Conservation (phyloP, 805 yeast genomes). For the Tetrapisispora pingtungensis region DNA sequence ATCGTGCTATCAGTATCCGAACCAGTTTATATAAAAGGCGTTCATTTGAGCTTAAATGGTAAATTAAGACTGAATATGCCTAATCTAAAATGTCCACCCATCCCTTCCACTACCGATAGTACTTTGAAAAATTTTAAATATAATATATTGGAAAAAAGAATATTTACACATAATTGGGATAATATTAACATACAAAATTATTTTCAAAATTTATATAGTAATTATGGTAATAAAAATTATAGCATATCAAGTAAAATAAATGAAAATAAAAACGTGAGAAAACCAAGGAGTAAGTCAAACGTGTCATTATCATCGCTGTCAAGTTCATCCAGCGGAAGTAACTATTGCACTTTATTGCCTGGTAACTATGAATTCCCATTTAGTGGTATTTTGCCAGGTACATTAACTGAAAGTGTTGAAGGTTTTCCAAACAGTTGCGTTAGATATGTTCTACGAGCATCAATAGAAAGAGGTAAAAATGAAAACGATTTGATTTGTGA, state of each 20-base stretch:
- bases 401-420: slow-evolving; percentile 77
- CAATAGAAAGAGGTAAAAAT: slow-evolving; percentile 74
- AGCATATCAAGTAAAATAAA: slow-evolving; percentile 8
- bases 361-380: slow-evolving; percentile 93
- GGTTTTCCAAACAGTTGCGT: slow-evolving; percentile 76
- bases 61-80: slow-evolving; percentile 44
- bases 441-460: slow-evolving; percentile 64
- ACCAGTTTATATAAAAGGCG: slow-evolving; percentile 55
- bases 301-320: slow-evolving; percentile 26
- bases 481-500: slow-evolving; percentile 53
- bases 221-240: slow-evolving; percentile 13
- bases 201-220: slow-evolving; percentile 24
- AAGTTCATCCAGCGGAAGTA: slow-evolving; percentile 11
- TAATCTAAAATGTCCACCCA: slow-evolving; percentile 14
- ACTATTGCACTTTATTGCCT: slow-evolving; percentile 38
- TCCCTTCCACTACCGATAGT: slow-evolving; percentile 32
- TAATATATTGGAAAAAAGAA: slow-evolving; percentile 43
- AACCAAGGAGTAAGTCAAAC: slow-evolving; percentile 17
- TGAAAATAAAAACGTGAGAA: slow-evolving; percentile 14
- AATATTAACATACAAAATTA: slow-evolving; percentile 44
- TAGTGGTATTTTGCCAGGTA: slow-evolving; percentile 74
- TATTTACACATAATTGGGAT: slow-evolving; percentile 77
- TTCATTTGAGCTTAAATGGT: slow-evolving; percentile 57
- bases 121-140: slow-evolving; percentile 26
- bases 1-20: slow-evolving; percentile 70